Conservation (phyloP, 768 basidiomycete species). For the Pisolithus sp. region DNA sequence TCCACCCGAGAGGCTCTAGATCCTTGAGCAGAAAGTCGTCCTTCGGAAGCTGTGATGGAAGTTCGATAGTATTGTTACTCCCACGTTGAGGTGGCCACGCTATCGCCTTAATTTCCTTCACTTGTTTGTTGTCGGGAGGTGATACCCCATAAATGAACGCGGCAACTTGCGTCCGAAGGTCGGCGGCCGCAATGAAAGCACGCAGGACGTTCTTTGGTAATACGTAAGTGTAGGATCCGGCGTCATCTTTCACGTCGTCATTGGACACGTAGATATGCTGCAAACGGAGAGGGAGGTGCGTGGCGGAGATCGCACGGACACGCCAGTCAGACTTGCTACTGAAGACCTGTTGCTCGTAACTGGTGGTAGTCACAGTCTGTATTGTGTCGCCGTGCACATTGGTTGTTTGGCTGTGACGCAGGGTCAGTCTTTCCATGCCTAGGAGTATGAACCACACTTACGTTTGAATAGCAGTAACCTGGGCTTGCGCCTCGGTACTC, state of each 20-base stretch:
- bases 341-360: constrained; percentile 98
- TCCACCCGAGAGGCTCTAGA: constrained; percentile 91
- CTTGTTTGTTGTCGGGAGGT: constrained; percentile 93
- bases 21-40: constrained; percentile 95
- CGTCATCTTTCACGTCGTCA: constrained; percentile 98
- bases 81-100: constrained; percentile 98
- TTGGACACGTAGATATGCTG: constrained; percentile 99
- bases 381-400: constrained; percentile 97
- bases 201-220: constrained; percentile 95
- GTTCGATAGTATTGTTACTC: constrained; percentile 89
- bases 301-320: constrained; percentile 94
- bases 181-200: constrained; percentile 88
- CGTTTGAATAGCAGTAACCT: constrained; percentile 95
- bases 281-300: constrained; percentile 89
- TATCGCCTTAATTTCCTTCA: constrained; percentile 97
- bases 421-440: constrained; percentile 6
- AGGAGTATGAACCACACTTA: constrained; percentile 23
- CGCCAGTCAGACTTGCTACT: constrained; percentile 99
- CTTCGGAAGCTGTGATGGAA: constrained; percentile 84
- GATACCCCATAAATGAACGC: constrained; percentile 91
- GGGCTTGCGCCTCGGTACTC: constrained; percentile 86
- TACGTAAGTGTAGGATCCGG: constrained; percentile 89
- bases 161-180: constrained; percentile 93
- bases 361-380: constrained; percentile 93
- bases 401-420: constrained; percentile 68